phyloP scores from a whole-genome alignment of 345 rosid genomes.

The Noccaea bulbosa region DNA sequence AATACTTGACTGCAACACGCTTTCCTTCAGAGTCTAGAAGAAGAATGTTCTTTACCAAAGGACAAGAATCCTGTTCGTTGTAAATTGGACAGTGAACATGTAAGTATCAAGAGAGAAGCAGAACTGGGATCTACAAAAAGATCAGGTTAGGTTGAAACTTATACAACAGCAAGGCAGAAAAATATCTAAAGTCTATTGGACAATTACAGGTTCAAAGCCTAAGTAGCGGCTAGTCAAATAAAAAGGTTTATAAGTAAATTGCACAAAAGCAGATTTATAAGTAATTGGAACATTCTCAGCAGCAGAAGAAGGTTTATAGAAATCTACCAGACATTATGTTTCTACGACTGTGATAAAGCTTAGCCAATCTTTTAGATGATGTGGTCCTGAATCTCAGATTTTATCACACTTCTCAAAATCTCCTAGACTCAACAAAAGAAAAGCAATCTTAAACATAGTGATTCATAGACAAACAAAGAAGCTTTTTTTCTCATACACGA shows the following conservation, averaged over 20 bases:
- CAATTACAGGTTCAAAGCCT: neutral
- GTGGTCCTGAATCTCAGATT: neutral
- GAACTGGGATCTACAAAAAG: constrained; percentile 5
- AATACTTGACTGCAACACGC: constrained; percentile 88
- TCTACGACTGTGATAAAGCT: neutral
- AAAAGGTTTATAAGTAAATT: neutral
- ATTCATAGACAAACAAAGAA: neutral
- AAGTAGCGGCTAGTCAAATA: neutral
- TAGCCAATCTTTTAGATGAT: neutral
- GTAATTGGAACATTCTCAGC: neutral
- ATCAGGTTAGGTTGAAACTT: no score
- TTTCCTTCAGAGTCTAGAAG: constrained; percentile 94
- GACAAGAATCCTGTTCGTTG: constrained; percentile 66
- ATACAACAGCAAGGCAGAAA: no score
- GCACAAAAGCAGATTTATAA: neutral
- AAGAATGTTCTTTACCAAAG: constrained; percentile 81
- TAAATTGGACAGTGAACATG: constrained; percentile 3
- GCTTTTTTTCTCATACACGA: neutral
- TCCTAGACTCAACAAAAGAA: neutral
- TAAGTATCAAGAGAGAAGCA: neutral
- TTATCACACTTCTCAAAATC: neutral
- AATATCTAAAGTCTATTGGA: neutral
- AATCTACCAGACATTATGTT: constrained; percentile 6
- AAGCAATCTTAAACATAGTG: neutral
- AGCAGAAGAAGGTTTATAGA: neutral